Evolutionary conservation across 2,329 filamentous ascomycete species (phyloP).

Genomic region (Diplodia corticola): DNA sequence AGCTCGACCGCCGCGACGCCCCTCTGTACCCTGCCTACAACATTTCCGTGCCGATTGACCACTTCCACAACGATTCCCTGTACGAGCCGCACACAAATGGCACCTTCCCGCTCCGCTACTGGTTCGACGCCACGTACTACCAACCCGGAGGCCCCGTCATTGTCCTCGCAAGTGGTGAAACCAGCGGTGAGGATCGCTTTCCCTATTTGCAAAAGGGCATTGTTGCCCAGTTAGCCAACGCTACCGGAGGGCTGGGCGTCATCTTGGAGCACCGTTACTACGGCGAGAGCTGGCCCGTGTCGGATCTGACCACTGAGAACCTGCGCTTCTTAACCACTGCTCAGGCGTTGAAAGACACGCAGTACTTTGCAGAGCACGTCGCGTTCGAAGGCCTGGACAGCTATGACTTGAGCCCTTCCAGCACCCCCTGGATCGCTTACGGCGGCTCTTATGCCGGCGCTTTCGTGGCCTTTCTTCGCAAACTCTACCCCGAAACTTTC

Average conservation of each 20-base stretch:
- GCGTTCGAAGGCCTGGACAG: conserved; percentile 70
- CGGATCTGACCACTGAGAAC: conserved; percentile 66
- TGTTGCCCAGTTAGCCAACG: conserved; percentile 66
- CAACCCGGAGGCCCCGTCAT: conserved; percentile 77
- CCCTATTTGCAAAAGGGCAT: conserved; percentile 77
- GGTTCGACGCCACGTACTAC: conserved; percentile 78
- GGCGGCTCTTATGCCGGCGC: conserved; percentile 83
- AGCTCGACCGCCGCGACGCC: conserved; percentile 24
- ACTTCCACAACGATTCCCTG: conserved; percentile 76
- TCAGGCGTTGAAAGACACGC: conserved; percentile 77
- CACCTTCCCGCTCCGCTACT: conserved; percentile 73
- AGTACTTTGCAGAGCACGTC: conserved; percentile 75
- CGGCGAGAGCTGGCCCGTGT: conserved; percentile 69
- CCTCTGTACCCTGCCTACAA: conserved; percentile 52
- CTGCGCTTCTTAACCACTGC: conserved; percentile 81
- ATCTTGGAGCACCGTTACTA: conserved; percentile 89
- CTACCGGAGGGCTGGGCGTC: conserved; percentile 73
- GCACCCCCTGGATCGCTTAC: conserved; percentile 73
- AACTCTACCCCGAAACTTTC: conserved; percentile 75
- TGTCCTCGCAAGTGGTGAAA: conserved; percentile 73
- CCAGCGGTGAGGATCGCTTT: conserved; percentile 61
- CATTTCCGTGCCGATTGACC: conserved; percentile 66
- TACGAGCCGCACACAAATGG: conserved; percentile 75
- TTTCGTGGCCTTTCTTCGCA: conserved; percentile 73
- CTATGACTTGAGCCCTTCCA: conserved; percentile 63